Evolutionary conservation across 768 basidiomycete species (phyloP), one percentile per base, ranked within the genome.

Genomic region (Glaciozyma antarctica): DNA sequence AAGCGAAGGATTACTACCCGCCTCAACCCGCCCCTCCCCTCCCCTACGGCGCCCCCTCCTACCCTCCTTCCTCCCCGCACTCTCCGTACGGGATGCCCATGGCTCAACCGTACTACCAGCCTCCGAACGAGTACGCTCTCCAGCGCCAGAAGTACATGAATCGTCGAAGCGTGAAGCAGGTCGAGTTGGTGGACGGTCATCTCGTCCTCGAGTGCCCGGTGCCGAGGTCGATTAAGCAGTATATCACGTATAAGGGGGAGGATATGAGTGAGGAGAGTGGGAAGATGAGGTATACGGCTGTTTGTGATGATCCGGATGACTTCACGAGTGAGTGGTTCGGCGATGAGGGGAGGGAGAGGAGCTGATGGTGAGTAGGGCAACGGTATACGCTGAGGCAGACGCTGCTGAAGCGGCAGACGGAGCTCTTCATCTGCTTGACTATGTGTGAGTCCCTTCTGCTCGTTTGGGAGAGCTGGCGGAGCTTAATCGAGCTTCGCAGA

Each of bases 351-450:
- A 48, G 47, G 19, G 47, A 48, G 12, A 19, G 47, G 21, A 21
- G 47, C n/a, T 48, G 21, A 21, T 16, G 13, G 6, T 15, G 19
- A 48, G 19, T 19, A 19, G 24, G 51, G 15, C 24, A 24, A 24
- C n/a, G 47, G n/a, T 52, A 52, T 15, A 52, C 22, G 24, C 80
- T 97, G 34, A 81, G 92, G 58, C 93, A 95, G 75, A 87, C 87
- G 73, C 83, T 88, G 73, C 82, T 78, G 66, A 84, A 85, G 41
- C 81, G 91, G 60, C 82, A 86, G 62, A 95, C 91, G 17, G 93
- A 97, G 74, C 75, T 97, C 60, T 88, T 94, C 78, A 87, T 97
- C 75, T 88, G 90, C 64, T 87, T 97, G 72, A 97, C 92, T 26
- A 92, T 95, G 90, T 95, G 24, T 26, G n/a, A 3, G 49, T 51